These are phyloP conservation scores for Verticillium nonalfalfae DNA, from an alignment of 2,329 filamentous ascomycete species.

Conservation along the genomic window DNA sequence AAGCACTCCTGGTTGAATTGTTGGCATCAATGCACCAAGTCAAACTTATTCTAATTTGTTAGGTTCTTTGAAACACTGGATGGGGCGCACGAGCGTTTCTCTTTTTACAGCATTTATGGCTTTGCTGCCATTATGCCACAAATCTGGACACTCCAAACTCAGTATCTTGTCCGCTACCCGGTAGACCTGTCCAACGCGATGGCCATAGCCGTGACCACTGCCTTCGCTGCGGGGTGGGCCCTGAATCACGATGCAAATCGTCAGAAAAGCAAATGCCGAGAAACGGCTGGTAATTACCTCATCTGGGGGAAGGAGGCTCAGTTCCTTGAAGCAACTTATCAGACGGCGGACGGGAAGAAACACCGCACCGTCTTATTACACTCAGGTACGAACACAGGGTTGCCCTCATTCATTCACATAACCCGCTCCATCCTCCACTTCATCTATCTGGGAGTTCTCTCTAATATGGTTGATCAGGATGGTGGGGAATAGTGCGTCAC, in stretches of 20 bases:
- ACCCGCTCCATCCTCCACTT: too few relatives aligned
- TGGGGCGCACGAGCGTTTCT: slow-evolving; percentile 3
- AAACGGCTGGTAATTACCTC: background rate
- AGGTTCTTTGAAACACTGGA: slow-evolving; percentile 5
- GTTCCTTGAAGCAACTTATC: background rate
- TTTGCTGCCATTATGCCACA: slow-evolving; percentile 5
- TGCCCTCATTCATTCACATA: background rate
- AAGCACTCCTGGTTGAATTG: background rate
- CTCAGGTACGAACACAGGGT: background rate
- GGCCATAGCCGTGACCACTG: background rate
- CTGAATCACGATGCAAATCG: background rate
- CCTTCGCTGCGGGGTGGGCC: background rate
- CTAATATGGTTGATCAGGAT: background rate
- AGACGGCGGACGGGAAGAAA: background rate
- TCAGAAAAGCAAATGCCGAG: background rate
- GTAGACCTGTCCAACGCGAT: background rate
- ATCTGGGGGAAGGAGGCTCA: background rate
- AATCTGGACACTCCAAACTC: slow-evolving; percentile 4
- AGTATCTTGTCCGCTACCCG: background rate
- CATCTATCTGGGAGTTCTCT: background rate
- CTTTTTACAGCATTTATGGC: slow-evolving; percentile 5
- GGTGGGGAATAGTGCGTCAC: background rate
- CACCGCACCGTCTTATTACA: background rate
- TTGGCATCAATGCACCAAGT: too few relatives aligned
- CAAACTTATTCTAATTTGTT: background rate